Evolutionary conservation across 257 asterid species (phyloP), one percentile per base, ranked within the genome.

Genomic region (Craterostigma plantagineum): DNA sequence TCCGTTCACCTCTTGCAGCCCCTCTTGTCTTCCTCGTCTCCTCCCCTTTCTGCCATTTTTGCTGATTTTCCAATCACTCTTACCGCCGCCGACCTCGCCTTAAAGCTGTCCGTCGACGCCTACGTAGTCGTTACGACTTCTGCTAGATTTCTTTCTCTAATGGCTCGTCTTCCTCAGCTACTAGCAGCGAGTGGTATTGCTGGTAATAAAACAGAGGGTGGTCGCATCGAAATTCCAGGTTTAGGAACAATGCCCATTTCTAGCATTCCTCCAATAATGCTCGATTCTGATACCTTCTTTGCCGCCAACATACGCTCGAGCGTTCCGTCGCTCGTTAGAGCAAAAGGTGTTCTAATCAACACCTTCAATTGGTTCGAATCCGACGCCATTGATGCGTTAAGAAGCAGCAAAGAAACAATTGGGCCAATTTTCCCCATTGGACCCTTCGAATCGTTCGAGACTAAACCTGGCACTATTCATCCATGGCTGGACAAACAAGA

Each of bases 401-500:
- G 45, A 4, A 52, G 37, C 36, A 51, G 48, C 10, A 33, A n/a
- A n/a, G n/a, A 10, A 50, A 4, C 27, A 43, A 7, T 38, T 54
- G n/a, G n/a, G 6, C 57, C 63, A 3, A 48, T 64, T 51, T 65
- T 64, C 9, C 74, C 76, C 0, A 27, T 72, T 1, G 81, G 77
- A 0, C 81, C 77, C 0, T 9, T 62, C 18, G 63, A 57, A 41
- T 18, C 57, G n/a, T 38, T 49, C 16, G 46, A 50, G 35, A 16
- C 45, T 0, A 34, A 0, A 35, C 11, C 55, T 27, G 33, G 48
- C n/a, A 14, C 10, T n/a, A 4, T 18, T 38, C n/a, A n/a, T 27
- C 66, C 63, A 46, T 73, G 81, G 81, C 73, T 73, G 1, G 69
- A 72, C 37, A 34, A 48, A 11, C 77, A 72, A 57, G 42, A 56